Percentiles rank a stretch among this genome's conserved stretches.
phyloP scores from a whole-genome alignment of 2,329 filamentous ascomycete species.

The Fusarium scirpi region DNA sequence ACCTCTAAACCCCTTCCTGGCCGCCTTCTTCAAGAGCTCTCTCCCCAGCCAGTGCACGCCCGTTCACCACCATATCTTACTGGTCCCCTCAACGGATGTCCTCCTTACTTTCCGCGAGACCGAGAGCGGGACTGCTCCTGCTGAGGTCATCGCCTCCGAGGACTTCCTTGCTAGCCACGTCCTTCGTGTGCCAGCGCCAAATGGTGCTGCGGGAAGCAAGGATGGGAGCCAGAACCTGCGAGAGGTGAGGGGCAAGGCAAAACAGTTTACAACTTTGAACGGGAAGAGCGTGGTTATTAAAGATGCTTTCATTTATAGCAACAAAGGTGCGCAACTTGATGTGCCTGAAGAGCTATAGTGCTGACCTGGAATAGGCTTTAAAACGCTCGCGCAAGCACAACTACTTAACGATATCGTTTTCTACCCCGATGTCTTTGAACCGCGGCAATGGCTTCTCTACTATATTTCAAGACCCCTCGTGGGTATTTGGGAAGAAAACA shows the following conservation, averaged over 20 bases:
- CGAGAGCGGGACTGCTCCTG: conserved; percentile 81
- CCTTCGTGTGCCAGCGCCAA: conserved; percentile 78
- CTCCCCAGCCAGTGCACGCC: conserved; percentile 92
- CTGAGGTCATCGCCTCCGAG: conserved; percentile 87
- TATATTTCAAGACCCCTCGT: conserved; percentile 92
- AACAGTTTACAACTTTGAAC: conserved; percentile 93
- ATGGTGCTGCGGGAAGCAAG: conserved; percentile 64
- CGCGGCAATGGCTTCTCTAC: conserved; percentile 95
- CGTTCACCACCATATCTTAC: conserved; percentile 89
- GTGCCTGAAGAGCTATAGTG: conserved; percentile 14
- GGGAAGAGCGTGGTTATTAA: conserved; percentile 94
- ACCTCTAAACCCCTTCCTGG: conserved; percentile 98
- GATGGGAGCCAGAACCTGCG: conserved; percentile 74
- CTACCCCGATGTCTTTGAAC: conserved; percentile 89
- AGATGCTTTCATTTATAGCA: conserved; percentile 91
- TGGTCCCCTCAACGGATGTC: conserved; percentile 93
- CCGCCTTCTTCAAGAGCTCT: conserved; percentile 98
- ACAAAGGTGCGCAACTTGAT: conserved; percentile 76
- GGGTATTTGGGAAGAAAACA: conserved; percentile 82
- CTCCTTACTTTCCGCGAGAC: conserved; percentile 88
- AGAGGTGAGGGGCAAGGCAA: conserved; percentile 91
- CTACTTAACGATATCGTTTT: conserved; percentile 86
- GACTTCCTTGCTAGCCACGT: conserved; percentile 98
- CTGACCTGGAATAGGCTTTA: conserved; percentile 76
- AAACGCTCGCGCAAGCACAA: conserved; percentile 88